A percentile compares a stretch with the other conserved stretches of the same genome.
Conservation (phyloP, 352 stramenopile genomes). For the Globisporangium ultimum region DNA sequence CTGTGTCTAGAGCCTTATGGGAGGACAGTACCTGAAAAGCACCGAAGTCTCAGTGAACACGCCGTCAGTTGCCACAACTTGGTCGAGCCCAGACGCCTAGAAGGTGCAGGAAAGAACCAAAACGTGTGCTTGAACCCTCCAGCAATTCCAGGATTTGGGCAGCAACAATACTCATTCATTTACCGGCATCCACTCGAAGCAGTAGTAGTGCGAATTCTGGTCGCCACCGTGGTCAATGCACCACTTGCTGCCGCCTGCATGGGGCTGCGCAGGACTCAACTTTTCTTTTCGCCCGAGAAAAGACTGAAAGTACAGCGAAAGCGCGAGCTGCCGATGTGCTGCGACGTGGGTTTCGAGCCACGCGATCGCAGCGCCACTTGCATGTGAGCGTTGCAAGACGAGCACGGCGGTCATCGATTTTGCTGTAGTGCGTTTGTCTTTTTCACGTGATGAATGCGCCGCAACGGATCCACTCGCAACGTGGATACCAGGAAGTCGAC, state of each 20-base stretch:
- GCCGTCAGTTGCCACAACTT: conserved; percentile 1
- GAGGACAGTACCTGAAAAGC: conserved; percentile 2
- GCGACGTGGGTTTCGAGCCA: neutral
- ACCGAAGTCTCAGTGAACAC: conserved; percentile 3
- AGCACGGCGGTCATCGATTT: conserved; percentile 3
- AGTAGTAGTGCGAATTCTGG: conserved; percentile 1
- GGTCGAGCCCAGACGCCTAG: conserved; percentile 1
- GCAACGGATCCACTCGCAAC: neutral
- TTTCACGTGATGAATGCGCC: neutral
- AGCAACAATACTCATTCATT: neutral
- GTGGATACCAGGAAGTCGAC: conserved; percentile 1
- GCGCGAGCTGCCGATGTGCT: neutral
- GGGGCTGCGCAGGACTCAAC: neutral
- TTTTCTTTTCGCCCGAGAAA: conserved; percentile 6
- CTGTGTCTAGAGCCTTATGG: neutral
- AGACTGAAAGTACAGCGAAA: conserved; percentile 6
- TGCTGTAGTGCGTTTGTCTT: neutral
- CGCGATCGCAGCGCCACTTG: neutral
- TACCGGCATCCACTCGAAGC: conserved; percentile 7
- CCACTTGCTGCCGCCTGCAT: neutral
- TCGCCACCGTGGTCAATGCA: neutral
- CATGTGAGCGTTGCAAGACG: neutral
- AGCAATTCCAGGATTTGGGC: too few relatives aligned
- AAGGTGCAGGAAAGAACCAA: neutral
- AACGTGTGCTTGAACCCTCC: neutral